These are phyloP conservation scores for Ascocoryne sarcoides DNA, from an alignment of 2,329 filamentous ascomycete species.

Conservation along the genomic window DNA sequence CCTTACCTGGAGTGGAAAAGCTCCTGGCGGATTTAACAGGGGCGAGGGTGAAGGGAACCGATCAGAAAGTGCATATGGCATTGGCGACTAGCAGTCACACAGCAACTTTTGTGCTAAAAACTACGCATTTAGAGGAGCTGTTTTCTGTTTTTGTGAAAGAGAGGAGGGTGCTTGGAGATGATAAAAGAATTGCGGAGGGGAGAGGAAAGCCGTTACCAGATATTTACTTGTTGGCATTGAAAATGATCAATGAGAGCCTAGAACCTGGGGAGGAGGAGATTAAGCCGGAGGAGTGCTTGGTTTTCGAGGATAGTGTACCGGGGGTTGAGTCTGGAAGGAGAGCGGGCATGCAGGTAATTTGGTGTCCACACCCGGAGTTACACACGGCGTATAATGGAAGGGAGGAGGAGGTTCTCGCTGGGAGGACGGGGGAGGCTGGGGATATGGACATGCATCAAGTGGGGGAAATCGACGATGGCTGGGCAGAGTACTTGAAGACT, in stretches of 20 bases:
- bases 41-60: constrained; percentile 15
- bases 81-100: constrained; percentile 63
- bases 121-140: constrained; percentile 44
- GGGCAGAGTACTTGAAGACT: constrained; percentile 45
- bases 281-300: constrained; percentile 77
- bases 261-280: constrained; percentile 55
- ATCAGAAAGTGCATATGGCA: constrained; percentile 58
- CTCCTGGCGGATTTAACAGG: constrained; percentile 51
- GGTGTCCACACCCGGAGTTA: constrained; percentile 79
- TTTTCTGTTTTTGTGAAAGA: constrained; percentile 58
- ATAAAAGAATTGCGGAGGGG: constrained; percentile 64
- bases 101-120: constrained; percentile 32
- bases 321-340: constrained; percentile 85
- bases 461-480: constrained; percentile 50
- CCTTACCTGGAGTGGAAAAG: constrained; percentile 67
- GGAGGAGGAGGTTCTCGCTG: constrained; percentile 76
- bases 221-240: constrained; percentile 81
- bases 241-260: constrained; percentile 72
- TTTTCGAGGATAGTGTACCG: constrained; percentile 92
- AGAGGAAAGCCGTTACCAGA: constrained; percentile 92
- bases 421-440: constrained; percentile 43
- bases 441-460: constrained; percentile 46
- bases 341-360: constrained; percentile 90
- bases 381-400: constrained; percentile 66
- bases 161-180: constrained; percentile 79